Evolutionary conservation across 169 alveolate genomes (phyloP).

Genomic region (Plasmodium coatneyi): DNA sequence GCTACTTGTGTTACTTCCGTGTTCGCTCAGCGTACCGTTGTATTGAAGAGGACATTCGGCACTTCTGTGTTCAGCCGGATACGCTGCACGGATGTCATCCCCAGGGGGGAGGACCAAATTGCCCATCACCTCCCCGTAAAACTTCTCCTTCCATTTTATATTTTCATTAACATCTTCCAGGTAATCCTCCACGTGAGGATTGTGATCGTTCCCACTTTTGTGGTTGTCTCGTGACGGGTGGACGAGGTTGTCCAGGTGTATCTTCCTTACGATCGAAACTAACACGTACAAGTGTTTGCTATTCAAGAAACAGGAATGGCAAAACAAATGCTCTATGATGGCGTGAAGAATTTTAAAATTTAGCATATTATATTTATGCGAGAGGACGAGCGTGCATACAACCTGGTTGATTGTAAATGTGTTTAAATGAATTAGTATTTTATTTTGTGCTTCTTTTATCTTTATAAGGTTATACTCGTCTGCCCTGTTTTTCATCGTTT

Average conservation of each 20-base stretch:
- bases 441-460: conserved; percentile 54
- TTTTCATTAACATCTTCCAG: conserved; percentile 26
- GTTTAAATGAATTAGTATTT: conserved; percentile 41
- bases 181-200: background rate
- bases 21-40: background rate
- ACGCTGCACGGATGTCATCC: background rate
- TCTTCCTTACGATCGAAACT: conserved; percentile 11
- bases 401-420: conserved; percentile 55
- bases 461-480: conserved; percentile 68
- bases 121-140: conserved; percentile 8
- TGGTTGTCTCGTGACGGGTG: background rate
- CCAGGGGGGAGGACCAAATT: background rate
- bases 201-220: background rate
- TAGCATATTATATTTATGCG: conserved; percentile 41
- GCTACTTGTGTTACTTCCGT: background rate
- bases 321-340: conserved; percentile 32
- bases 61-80: background rate
- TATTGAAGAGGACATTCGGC: background rate
- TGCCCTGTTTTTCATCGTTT: conserved; percentile 56
- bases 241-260: conserved; percentile 1
- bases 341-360: conserved; percentile 5
- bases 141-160: conserved; percentile 31
- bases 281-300: conserved; percentile 36
- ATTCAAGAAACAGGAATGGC: conserved; percentile 54
- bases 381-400: conserved; percentile 34